A percentile compares a stretch with the other conserved stretches of the same genome.
Conservation (phyloP, 805 yeast genomes). For the Wickerhamiella alocasiicola region DNA sequence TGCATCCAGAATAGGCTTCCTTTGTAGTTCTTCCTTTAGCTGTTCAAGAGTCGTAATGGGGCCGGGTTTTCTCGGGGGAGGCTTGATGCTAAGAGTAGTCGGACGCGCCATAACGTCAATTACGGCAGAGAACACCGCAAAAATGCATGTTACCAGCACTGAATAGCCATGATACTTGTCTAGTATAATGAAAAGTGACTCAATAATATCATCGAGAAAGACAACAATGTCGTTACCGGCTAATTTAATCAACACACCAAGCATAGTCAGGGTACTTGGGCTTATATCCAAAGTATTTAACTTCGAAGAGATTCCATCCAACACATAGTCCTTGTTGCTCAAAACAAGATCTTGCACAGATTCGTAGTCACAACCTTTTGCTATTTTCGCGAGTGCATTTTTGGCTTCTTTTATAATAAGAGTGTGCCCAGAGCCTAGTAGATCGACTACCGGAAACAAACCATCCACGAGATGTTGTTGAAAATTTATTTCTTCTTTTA, state of each 20-base stretch:
- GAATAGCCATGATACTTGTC: slow-evolving; percentile 81
- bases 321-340: slow-evolving; percentile 59
- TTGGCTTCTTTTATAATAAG: slow-evolving; percentile 41
- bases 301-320: slow-evolving; percentile 63
- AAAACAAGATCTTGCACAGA: slow-evolving; percentile 43
- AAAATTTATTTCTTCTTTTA: slow-evolving; percentile 27
- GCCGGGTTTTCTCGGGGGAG: not conserved
- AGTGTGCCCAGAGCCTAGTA: slow-evolving; percentile 46
- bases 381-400: slow-evolving; percentile 38
- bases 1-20: slow-evolving; percentile 21
- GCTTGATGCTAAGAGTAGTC: not conserved
- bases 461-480: slow-evolving; percentile 52
- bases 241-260: slow-evolving; percentile 54
- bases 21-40: slow-evolving; percentile 18
- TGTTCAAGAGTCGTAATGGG: slow-evolving; percentile 11
- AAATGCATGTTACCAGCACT: slow-evolving; percentile 57
- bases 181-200: slow-evolving; percentile 59
- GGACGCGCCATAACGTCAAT: slow-evolving; percentile 13
- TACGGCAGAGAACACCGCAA: slow-evolving; percentile 40
- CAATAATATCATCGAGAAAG: slow-evolving; percentile 60
- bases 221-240: slow-evolving; percentile 55
- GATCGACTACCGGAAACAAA: slow-evolving; percentile 60
- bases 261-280: slow-evolving; percentile 58
- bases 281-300: slow-evolving; percentile 60
- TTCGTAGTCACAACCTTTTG: slow-evolving; percentile 36